phyloP scores from a whole-genome alignment of 2,329 filamentous ascomycete species.

The Diaporthe citrichinensis region DNA sequence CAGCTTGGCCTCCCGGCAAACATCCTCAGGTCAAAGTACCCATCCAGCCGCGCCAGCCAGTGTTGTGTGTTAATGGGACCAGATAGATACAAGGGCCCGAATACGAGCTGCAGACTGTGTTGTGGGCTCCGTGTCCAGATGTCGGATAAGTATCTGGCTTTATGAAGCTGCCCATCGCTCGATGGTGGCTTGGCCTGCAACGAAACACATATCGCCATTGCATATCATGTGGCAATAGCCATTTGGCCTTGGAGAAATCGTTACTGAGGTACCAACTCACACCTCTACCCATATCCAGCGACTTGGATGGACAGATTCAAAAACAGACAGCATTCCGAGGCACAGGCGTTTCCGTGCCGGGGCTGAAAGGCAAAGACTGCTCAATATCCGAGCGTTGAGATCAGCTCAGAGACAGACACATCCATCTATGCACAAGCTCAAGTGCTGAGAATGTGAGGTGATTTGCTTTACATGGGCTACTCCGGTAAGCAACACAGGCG shows the following conservation, averaged over 20 bases:
- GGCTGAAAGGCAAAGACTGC: not conserved
- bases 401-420: not conserved
- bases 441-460: no score
- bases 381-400: not conserved
- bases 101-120: not conserved
- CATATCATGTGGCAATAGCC: not conserved
- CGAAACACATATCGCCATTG: not conserved
- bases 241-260: not conserved
- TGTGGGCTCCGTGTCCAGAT: not conserved
- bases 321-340: not conserved
- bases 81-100: not conserved
- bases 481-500: not conserved
- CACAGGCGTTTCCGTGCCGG: not conserved
- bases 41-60: not conserved
- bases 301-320: no score
- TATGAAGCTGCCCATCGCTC: not conserved
- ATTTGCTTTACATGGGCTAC: not conserved
- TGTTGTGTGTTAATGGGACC: not conserved
- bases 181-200: not conserved
- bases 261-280: not conserved
- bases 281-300: no score
- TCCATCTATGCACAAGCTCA: no score
- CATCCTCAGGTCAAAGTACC: no score
- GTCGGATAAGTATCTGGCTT: not conserved
- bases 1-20: no score